A percentile compares a stretch with the other conserved stretches of the same genome.
phyloP scores from a whole-genome alignment of 1,284 basidiomycete species.

The Apiotrichum brassicae region DNA sequence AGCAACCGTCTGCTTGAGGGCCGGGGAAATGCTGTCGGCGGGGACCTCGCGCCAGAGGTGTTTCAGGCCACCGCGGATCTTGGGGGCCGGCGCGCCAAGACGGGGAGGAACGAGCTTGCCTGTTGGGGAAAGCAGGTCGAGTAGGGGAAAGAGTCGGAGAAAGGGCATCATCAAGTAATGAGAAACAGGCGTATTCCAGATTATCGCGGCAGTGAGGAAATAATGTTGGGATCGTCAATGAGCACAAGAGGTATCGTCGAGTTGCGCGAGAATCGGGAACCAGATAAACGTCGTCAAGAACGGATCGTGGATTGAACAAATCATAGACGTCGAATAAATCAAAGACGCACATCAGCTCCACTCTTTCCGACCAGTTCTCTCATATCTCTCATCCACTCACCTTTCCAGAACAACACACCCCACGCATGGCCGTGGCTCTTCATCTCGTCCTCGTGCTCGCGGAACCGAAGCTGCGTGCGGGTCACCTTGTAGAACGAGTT shows the following conservation, averaged over 20 bases:
- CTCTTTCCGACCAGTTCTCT: no score
- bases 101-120: constrained; percentile 5
- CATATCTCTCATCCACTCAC: constrained; percentile 21
- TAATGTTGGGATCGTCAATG: no score
- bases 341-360: no score
- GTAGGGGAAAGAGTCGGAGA: background rate
- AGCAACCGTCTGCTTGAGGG: background rate
- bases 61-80: constrained; percentile 18
- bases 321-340: no score
- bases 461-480: constrained; percentile 27
- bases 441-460: constrained; percentile 8
- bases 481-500: constrained; percentile 35
- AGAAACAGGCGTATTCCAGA: no score
- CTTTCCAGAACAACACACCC: constrained; percentile 33
- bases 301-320: no score
- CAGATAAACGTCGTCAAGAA: no score
- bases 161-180: no score
- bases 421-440: constrained; percentile 27
- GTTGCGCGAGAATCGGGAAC: no score
- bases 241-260: no score
- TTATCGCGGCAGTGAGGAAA: no score
- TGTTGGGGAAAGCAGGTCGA: background rate
- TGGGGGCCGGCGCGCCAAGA: constrained; percentile 9
- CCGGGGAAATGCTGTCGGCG: constrained; percentile 1
- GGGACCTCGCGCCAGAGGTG: constrained; percentile 19